These are phyloP conservation scores for Salvia rosmarinus DNA, from an alignment of 257 asterid species.

Conservation along the genomic window DNA sequence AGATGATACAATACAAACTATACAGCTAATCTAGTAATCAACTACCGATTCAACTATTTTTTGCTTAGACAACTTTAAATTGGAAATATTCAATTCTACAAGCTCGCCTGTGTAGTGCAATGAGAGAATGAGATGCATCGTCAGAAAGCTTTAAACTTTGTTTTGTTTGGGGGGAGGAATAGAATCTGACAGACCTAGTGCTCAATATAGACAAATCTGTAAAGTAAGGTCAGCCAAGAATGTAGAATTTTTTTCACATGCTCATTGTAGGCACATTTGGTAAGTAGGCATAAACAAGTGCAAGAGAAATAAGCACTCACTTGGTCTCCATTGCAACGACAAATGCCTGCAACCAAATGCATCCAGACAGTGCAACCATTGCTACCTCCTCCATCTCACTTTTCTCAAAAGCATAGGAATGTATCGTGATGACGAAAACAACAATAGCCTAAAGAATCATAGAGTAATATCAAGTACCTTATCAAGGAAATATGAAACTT, in stretches of 20 bases:
- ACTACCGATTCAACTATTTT: too few relatives aligned
- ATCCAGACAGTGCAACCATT: constrained; percentile 97
- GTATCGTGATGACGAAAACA: constrained; percentile 84
- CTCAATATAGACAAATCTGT: background rate
- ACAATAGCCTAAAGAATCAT: constrained; percentile 77
- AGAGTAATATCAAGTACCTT: constrained; percentile 17
- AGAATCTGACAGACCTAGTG: too few relatives aligned
- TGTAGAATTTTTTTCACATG: constrained; percentile 1
- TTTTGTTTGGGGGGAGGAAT: too few relatives aligned
- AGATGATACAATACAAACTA: background rate
- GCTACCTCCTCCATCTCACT: constrained; percentile 99
- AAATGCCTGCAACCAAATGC: constrained; percentile 99
- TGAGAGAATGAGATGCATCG: too few relatives aligned
- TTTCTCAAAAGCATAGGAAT: constrained; percentile 84
- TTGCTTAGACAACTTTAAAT: background rate
- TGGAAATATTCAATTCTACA: background rate
- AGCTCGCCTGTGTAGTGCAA: background rate
- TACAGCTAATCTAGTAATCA: too few relatives aligned
- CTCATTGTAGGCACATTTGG: background rate
- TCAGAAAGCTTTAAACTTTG: too few relatives aligned
- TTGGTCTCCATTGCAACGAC: constrained; percentile 93
- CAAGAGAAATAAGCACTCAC: constrained; percentile 53
- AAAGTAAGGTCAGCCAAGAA: background rate
- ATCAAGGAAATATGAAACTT: constrained; percentile 25
- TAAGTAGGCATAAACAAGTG: constrained; percentile 25